Percentiles rank a stretch among this genome's conserved stretches.
Conservation (phyloP, 441 rosid species). For the Populus trichocarpa region DNA sequence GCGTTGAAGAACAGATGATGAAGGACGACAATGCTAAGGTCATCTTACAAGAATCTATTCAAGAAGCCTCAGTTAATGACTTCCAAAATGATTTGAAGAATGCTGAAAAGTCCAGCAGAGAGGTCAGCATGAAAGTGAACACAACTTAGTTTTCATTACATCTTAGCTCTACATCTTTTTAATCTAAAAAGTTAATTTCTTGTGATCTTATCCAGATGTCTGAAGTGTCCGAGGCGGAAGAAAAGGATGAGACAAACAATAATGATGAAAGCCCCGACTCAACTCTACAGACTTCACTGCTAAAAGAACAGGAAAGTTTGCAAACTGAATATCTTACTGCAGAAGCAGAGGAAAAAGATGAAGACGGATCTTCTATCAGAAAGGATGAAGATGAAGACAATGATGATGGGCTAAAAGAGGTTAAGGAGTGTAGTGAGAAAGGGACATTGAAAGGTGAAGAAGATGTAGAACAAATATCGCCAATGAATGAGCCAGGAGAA, state of each 20-base stretch:
- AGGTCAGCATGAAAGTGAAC: conserved; percentile 25
- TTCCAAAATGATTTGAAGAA: conserved; percentile 10
- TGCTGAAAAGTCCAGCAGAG: conserved; percentile 2
- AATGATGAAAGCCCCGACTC: conserved; percentile 4
- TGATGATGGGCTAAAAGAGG: conserved; percentile 7
- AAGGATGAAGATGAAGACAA: conserved; percentile 8
- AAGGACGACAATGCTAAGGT: conserved; percentile 8
- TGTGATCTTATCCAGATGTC: background rate
- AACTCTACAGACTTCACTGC: background rate
- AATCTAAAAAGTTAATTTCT: background rate
- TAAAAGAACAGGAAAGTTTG: background rate
- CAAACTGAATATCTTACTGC: background rate
- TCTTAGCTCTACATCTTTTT: background rate
- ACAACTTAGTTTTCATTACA: background rate
- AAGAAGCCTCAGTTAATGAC: conserved; percentile 8
- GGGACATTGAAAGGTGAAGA: conserved; percentile 17
- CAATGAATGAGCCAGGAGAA: conserved; percentile 14
- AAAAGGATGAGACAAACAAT: conserved; percentile 8
- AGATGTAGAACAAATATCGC: conserved; percentile 12
- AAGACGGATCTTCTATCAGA: conserved; percentile 1
- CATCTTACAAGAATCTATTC: conserved; percentile 20
- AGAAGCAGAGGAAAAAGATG: conserved; percentile 6
- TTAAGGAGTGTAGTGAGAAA: conserved; percentile 1
- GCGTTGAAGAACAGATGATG: conserved; percentile 4
- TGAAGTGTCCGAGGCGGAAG: background rate